phyloP scores from a whole-genome alignment of 371 early-diverging fungal genomes.

The Dinochytrium kinnereticum region DNA sequence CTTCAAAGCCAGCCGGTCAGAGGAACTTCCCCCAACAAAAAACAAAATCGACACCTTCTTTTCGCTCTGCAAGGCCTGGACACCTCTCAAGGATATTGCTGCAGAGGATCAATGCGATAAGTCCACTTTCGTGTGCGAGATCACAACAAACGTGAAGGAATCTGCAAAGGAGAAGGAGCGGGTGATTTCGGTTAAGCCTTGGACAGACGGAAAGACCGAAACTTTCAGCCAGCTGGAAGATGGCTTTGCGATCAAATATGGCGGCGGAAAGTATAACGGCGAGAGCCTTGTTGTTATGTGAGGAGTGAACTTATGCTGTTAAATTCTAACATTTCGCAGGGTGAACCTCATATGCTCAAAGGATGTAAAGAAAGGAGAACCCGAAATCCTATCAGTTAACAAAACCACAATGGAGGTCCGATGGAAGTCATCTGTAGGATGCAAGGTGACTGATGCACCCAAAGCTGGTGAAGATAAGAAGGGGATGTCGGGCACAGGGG shows the following conservation, averaged over 20 bases:
- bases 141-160: constrained; percentile 8
- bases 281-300: background rate
- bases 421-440: background rate
- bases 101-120: constrained; percentile 15
- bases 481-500: constrained; percentile 23
- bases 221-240: background rate
- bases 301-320: background rate
- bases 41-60: constrained; percentile 7
- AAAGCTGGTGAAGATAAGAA: background rate
- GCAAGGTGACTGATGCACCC: background rate
- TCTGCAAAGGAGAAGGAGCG: constrained; percentile 11
- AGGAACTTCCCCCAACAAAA: constrained; percentile 25
- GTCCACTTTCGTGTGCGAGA: constrained; percentile 20
- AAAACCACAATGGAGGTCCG: background rate
- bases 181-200: constrained; percentile 2
- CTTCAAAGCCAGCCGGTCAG: background rate
- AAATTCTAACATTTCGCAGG: background rate
- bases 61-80: constrained; percentile 14
- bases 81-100: background rate
- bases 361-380: constrained; percentile 5
- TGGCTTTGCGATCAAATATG: background rate
- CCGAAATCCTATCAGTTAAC: background rate
- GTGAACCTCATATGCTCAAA: constrained; percentile 7
- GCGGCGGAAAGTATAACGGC: background rate
- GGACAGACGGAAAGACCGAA: background rate